phyloP scores from a whole-genome alignment of 1,284 basidiomycete genomes.

The Cutaneotrichosporon dermatis region DNA sequence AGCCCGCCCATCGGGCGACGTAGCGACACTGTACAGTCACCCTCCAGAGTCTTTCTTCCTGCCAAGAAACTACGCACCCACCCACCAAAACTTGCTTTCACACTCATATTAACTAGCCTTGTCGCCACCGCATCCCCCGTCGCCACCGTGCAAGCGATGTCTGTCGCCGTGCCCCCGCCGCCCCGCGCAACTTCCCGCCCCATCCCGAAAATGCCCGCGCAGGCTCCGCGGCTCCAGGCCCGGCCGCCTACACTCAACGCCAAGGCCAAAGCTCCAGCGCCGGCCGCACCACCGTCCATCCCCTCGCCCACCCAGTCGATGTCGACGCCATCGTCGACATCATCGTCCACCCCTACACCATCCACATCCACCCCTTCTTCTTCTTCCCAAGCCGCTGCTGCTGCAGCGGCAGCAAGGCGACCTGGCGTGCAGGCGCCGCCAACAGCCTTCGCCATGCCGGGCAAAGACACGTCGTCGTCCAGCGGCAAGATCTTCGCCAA shows the following conservation, averaged over 20 bases:
- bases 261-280: too few species aligned
- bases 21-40: too few species aligned
- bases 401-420: neutral
- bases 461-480: constrained; percentile 47
- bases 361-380: neutral
- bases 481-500: constrained; percentile 48
- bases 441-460: constrained; percentile 8
- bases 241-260: too few species aligned
- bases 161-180: constrained; percentile 5
- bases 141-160: neutral
- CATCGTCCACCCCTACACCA: too few species aligned
- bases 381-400: constrained; percentile 5
- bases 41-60: neutral
- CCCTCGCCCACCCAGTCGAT: neutral
- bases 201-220: constrained; percentile 12
- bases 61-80: neutral
- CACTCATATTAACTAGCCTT: neutral
- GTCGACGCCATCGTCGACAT: too few species aligned
- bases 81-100: neutral
- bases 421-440: neutral
- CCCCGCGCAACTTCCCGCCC: neutral
- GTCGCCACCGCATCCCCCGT: neutral
- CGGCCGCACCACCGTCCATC: neutral
- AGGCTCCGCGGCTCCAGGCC: too few species aligned
- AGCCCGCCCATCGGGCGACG: neutral